A percentile compares a stretch with the other conserved stretches of the same genome.
phyloP scores from a whole-genome alignment of 2,329 filamentous ascomycete species.

The Chaetomiaceae sp. region DNA sequence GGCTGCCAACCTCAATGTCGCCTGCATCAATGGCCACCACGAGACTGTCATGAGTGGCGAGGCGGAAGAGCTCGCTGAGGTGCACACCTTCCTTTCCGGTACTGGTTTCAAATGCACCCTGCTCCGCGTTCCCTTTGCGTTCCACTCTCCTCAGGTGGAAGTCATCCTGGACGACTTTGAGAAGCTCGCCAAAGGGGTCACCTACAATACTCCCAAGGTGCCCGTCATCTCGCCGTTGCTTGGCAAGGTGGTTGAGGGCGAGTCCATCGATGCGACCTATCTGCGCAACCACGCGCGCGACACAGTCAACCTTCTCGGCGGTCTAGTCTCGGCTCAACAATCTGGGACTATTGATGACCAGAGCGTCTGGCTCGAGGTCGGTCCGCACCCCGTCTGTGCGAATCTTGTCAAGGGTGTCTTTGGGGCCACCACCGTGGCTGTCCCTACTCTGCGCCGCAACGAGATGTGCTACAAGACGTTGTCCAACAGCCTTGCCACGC shows the following conservation, averaged over 20 bases:
- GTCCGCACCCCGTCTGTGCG: conserved; percentile 66
- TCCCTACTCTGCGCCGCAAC: conserved; percentile 7
- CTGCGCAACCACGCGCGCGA: conserved; percentile 61
- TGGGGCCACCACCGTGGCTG: not conserved
- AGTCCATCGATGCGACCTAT: conserved; percentile 56
- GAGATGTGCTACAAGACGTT: conserved; percentile 45
- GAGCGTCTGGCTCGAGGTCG: conserved; percentile 68
- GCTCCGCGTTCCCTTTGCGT: conserved; percentile 49
- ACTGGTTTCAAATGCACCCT: conserved; percentile 40
- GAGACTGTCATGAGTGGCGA: conserved; percentile 65
- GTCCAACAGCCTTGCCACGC: not conserved
- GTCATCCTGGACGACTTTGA: conserved; percentile 56
- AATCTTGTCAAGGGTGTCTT: conserved; percentile 43
- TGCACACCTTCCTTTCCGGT: conserved; percentile 36
- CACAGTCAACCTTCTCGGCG: conserved; percentile 63
- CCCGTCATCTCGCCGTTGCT: conserved; percentile 65
- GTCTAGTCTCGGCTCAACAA: conserved; percentile 54
- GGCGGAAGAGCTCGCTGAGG: conserved; percentile 38
- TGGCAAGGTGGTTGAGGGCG: conserved; percentile 54
- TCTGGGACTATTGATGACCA: conserved; percentile 58
- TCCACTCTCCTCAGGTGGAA: conserved; percentile 51
- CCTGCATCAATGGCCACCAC: conserved; percentile 71
- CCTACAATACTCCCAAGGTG: conserved; percentile 43
- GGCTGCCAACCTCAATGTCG: conserved; percentile 42
- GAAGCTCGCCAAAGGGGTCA: conserved; percentile 36